Percentiles rank a stretch among this genome's conserved stretches.
These are phyloP conservation scores for Saturnispora serradocipensis DNA, from an alignment of 805 yeast species.

Conservation along the genomic window DNA sequence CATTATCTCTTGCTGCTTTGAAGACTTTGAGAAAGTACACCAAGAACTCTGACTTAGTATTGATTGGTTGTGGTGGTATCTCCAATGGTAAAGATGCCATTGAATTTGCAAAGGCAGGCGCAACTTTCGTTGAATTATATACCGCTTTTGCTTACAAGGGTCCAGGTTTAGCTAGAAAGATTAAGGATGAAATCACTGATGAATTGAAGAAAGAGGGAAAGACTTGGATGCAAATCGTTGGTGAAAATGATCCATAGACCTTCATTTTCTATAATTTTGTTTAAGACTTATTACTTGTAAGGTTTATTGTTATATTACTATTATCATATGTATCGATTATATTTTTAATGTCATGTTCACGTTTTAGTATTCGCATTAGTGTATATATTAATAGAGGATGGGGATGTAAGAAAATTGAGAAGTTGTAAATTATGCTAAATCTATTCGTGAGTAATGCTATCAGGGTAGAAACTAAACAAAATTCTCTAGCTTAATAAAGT, in stretches of 20 bases:
- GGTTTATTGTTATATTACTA: not conserved
- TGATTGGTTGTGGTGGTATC: slow-evolving; percentile 94
- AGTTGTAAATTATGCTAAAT: not conserved
- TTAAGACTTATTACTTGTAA: not conserved
- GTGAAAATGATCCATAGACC: slow-evolving; percentile 40
- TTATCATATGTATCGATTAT: not conserved
- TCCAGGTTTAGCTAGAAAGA: slow-evolving; percentile 65
- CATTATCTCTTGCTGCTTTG: slow-evolving; percentile 63
- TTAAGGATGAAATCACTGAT: slow-evolving; percentile 48
- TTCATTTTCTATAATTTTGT: not conserved
- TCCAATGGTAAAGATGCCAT: slow-evolving; percentile 79
- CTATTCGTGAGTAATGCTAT: not conserved
- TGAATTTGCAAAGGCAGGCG: slow-evolving; percentile 91
- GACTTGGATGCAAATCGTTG: slow-evolving; percentile 77
- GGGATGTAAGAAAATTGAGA: slow-evolving; percentile 1
- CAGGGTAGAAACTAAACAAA: no score
- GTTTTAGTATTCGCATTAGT: no score
- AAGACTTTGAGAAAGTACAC: slow-evolving; percentile 64
- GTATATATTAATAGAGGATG: no score
- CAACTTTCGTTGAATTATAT: slow-evolving; percentile 77
- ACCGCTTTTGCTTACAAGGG: slow-evolving; percentile 91
- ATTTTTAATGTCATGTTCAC: not conserved
- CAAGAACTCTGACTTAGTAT: slow-evolving; percentile 61
- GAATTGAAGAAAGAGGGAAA: slow-evolving; percentile 65
- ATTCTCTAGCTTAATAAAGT: slow-evolving; percentile 4